Conservation (phyloP, 371 early-diverging fungal genomes). For the Amoeboaphelidium protococcarum region DNA sequence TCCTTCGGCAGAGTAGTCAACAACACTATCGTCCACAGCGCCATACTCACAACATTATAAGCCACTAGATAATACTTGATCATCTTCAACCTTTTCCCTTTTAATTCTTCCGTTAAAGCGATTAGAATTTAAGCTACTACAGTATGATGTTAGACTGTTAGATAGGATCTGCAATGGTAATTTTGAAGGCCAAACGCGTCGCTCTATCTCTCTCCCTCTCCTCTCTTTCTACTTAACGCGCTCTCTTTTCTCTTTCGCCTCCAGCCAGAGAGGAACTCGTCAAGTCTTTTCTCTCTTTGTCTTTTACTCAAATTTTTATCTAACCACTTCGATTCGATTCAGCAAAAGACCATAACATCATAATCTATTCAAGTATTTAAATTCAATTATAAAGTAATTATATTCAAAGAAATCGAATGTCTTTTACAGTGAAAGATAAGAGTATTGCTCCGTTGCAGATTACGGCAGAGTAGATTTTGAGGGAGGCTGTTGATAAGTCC, state of each 20-base stretch:
- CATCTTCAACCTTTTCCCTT: too few species aligned
- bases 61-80: constrained; percentile 31
- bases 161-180: neutral
- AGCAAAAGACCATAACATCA: too few species aligned
- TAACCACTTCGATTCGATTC: too few species aligned
- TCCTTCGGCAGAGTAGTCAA: constrained; percentile 16
- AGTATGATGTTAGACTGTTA: neutral
- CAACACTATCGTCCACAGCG: constrained; percentile 47
- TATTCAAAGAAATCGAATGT: neutral
- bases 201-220: neutral
- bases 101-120: too few species aligned
- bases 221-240: too few species aligned
- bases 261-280: too few species aligned
- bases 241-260: too few species aligned
- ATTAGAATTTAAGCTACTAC: neutral
- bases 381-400: too few species aligned
- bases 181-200: neutral
- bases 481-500: too few species aligned
- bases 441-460: constrained; percentile 90
- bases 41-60: constrained; percentile 45
- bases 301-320: too few species aligned
- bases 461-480: constrained; percentile 76
- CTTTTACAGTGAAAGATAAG: constrained; percentile 73
- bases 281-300: too few species aligned
- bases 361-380: too few species aligned